Percentiles rank a stretch among this genome's conserved stretches.
Evolutionary conservation across 2,329 filamentous ascomycete species (phyloP).

Genomic region (Cryphonectria japonica): DNA sequence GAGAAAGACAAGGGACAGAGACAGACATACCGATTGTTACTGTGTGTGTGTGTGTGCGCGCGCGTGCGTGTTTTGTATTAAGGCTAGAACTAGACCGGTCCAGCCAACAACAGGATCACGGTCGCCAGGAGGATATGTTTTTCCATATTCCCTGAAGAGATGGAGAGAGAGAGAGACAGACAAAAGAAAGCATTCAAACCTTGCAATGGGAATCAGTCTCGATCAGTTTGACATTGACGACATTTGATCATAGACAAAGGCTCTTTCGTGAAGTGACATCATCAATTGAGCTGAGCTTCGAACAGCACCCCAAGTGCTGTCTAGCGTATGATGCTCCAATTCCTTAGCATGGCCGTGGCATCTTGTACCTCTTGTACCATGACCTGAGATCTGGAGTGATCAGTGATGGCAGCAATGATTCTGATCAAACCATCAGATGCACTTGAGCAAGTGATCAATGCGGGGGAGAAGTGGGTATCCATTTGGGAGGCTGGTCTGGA

Average conservation of each 20-base stretch:
- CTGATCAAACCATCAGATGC: not conserved
- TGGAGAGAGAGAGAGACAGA: not conserved
- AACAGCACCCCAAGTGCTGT: not conserved
- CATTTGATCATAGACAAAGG: not conserved
- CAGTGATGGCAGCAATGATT: not conserved
- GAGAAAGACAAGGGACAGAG: not conserved
- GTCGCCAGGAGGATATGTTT: not conserved
- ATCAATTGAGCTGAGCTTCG: not conserved
- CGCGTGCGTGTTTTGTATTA: not conserved
- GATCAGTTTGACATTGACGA: not conserved
- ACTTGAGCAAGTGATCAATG: not conserved
- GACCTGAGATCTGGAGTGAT: not conserved
- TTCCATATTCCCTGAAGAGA: not conserved
- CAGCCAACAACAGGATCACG: not conserved
- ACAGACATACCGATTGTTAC: not conserved
- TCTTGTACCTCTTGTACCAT: not conserved
- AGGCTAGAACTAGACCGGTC: not conserved
- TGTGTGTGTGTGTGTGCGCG: not conserved
- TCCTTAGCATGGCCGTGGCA: not conserved
- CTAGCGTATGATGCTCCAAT: not conserved
- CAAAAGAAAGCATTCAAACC: not conserved
- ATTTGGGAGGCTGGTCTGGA: constrained; percentile 11
- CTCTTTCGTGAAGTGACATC: not conserved
- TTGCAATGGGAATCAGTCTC: not conserved
- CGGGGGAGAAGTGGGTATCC: constrained; percentile 7